These are phyloP conservation scores for Furcasterigmium sp. DNA, from an alignment of 2,329 filamentous ascomycete species.

Conservation along the genomic window DNA sequence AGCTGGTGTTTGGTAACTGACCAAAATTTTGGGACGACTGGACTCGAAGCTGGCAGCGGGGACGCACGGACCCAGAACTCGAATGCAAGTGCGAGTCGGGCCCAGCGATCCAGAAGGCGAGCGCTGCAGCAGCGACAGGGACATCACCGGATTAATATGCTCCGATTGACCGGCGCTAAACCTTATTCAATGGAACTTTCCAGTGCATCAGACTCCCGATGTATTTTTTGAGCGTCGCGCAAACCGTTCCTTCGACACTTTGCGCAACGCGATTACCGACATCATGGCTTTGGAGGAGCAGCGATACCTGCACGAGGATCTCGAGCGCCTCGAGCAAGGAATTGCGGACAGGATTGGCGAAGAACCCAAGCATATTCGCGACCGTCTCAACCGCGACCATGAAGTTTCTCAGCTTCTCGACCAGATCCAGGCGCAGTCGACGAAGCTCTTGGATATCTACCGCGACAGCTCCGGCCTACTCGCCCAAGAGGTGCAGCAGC, in stretches of 20 bases:
- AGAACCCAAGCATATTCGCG: constrained; percentile 85
- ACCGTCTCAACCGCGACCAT: constrained; percentile 85
- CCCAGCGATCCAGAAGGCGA: too few species aligned
- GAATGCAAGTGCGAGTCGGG: too few species aligned
- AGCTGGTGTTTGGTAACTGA: too few species aligned
- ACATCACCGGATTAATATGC: not conserved
- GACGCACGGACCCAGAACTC: too few species aligned
- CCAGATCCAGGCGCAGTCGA: constrained; percentile 82
- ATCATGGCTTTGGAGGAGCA: constrained; percentile 87
- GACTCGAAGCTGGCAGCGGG: too few species aligned
- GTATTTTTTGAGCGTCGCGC: constrained; percentile 1
- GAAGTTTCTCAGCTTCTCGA: constrained; percentile 82
- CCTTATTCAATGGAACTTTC: not conserved
- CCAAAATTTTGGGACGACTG: too few species aligned
- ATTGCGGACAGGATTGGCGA: constrained; percentile 84
- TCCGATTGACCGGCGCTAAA: constrained; percentile 1
- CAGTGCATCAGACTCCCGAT: not conserved
- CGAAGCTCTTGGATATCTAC: constrained; percentile 77
- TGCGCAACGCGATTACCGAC: constrained; percentile 2
- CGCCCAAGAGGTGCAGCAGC: constrained; percentile 74
- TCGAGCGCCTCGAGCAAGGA: constrained; percentile 92
- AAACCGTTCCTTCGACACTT: not conserved
- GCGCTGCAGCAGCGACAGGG: too few species aligned
- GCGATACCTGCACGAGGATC: constrained; percentile 88
- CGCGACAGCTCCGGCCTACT: constrained; percentile 68